Conservation (phyloP, 1,139 yeast genomes). For the Kazachstania sp. region DNA sequence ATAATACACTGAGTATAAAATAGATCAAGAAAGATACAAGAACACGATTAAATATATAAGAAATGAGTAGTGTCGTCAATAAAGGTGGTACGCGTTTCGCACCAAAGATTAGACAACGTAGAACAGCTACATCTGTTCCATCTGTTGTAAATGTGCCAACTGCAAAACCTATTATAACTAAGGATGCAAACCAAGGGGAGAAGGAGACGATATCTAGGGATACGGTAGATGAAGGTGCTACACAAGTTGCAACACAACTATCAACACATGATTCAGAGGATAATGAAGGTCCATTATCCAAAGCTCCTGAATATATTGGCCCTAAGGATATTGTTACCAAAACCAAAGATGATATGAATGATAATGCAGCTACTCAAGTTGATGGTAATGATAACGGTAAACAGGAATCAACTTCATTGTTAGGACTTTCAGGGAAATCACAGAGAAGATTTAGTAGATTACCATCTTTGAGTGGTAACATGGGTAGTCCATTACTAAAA, state of each 20-base stretch:
- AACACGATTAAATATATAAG: neutral
- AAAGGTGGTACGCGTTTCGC: conserved; percentile 36
- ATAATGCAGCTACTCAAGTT: neutral
- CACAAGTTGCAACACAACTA: neutral
- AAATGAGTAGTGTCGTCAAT: conserved; percentile 32
- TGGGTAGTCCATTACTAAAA: conserved; percentile 18
- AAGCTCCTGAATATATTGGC: neutral
- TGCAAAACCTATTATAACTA: neutral
- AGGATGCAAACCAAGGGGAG: neutral
- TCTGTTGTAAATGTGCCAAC: conserved; percentile 2
- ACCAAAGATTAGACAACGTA: conserved; percentile 35
- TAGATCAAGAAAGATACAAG: neutral
- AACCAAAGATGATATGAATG: too few relatives aligned
- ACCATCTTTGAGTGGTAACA: conserved; percentile 19
- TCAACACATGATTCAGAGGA: neutral
- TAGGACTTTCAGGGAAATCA: neutral
- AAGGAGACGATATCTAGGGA: neutral
- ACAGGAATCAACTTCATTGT: too few relatives aligned
- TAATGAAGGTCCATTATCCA: neutral
- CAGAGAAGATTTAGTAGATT: conserved; percentile 22
- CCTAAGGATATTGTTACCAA: neutral
- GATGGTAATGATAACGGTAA: neutral
- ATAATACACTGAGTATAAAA: neutral
- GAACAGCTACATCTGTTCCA: conserved; percentile 16
- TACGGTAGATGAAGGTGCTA: neutral